Evolutionary conservation across 257 asterid species (phyloP).

Genomic region (Scutellaria minor): DNA sequence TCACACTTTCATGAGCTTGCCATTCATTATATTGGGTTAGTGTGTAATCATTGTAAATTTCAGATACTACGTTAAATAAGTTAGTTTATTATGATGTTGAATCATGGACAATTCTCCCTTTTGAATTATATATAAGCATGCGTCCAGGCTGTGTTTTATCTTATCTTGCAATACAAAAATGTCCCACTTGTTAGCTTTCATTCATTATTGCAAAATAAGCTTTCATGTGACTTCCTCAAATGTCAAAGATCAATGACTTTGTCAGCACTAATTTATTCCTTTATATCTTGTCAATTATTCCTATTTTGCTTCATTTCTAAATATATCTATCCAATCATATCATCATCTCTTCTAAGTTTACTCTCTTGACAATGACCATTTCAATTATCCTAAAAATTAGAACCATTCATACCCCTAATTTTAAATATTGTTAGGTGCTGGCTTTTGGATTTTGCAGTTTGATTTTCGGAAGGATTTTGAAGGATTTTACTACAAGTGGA

Average conservation of each 20-base stretch:
- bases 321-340: slow-evolving; percentile 21
- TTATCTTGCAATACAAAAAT: slow-evolving; percentile 38
- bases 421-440: too few relatives aligned
- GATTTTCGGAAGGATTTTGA: too few relatives aligned
- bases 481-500: too few relatives aligned
- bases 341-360: neutral
- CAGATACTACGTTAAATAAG: neutral
- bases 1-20: too few relatives aligned
- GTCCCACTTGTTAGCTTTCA: slow-evolving; percentile 32
- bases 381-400: neutral
- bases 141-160: slow-evolving; percentile 27
- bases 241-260: slow-evolving; percentile 42
- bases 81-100: neutral
- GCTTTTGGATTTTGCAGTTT: too few relatives aligned
- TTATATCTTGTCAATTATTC: slow-evolving; percentile 26
- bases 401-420: too few relatives aligned
- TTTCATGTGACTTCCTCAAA: slow-evolving; percentile 26
- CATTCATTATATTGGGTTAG: too few relatives aligned
- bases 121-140: slow-evolving; percentile 17
- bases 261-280: slow-evolving; percentile 32
- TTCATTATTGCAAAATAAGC: slow-evolving; percentile 30
- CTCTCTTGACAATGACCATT: slow-evolving; percentile 18
- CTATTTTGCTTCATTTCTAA: slow-evolving; percentile 16
- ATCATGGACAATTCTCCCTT: neutral
- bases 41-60: neutral